Percentiles rank a stretch among this genome's conserved stretches.
Evolutionary conservation across 2,329 filamentous ascomycete species (phyloP).

Genomic region (Biscogniauxia mediterranea): DNA sequence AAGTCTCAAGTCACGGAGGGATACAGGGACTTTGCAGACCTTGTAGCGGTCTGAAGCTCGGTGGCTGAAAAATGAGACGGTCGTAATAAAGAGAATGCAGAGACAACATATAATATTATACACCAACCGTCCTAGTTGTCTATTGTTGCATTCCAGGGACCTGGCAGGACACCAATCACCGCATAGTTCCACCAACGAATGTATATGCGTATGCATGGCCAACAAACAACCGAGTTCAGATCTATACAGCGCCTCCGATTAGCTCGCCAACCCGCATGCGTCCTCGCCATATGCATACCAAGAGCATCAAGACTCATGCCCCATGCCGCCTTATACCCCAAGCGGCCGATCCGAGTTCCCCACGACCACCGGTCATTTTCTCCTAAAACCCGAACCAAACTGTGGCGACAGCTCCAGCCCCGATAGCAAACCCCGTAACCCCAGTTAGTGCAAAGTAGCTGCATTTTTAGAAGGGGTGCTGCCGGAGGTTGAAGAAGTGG

Average conservation of each 20-base stretch:
- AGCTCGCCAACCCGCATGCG: neutral
- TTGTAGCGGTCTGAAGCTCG: neutral
- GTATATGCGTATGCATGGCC: neutral
- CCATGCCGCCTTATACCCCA: neutral
- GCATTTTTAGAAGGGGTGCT: neutral
- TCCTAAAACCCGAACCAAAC: neutral
- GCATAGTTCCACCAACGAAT: neutral
- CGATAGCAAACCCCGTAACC: neutral
- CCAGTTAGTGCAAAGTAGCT: neutral
- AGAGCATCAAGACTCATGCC: neutral
- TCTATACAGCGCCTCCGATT: neutral
- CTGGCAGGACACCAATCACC: neutral
- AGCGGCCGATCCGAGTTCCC: neutral
- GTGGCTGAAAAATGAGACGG: neutral
- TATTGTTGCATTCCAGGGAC: neutral
- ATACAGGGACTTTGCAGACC: neutral
- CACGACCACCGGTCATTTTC: neutral
- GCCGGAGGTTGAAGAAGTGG: too few relatives aligned
- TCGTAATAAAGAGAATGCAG: neutral
- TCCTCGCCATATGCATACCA: neutral
- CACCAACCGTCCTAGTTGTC: neutral
- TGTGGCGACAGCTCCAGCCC: neutral
- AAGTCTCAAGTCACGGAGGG: neutral
- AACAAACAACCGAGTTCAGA: neutral
- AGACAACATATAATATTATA: neutral